Base-by-base conservation (phyloP, 306 rosid genomes). In the Ochetophila trinervis region DNA sequence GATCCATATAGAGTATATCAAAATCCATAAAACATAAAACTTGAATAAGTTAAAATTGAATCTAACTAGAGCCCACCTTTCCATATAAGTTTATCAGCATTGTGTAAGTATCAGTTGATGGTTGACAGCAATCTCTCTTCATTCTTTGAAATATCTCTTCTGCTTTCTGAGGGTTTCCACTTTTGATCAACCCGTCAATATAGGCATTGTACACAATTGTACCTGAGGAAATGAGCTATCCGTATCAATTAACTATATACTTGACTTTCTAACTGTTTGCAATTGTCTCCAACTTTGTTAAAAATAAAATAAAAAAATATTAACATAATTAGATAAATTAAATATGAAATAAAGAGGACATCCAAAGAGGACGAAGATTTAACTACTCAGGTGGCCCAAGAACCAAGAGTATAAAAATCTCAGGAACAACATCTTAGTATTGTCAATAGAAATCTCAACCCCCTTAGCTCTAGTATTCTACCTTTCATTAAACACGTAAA, bases 31-130 rank as follows among this genome's bases (percentile, higher is more conserved):
- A 64, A 71, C 42, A 22, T 42, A 15, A 66, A 60, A 27, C 6
- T 36, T 5, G n/a, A 44, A 16, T 4, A 18, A 35, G 37, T 21
- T n/a, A 23, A 62, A 17, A n/a, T 22, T 13, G 16, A 49, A 17
- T 19, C 15, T 4, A 49, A 40, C 12, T 21, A 52, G 49, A 54
- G 49, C 80, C 77, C 18, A 87, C 98, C 90, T 87, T 93, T 60
- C 97, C 97, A 76, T 93, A 81, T 52, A 93, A 74, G 71, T 89
- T 93, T 63, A 93, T 87, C 77, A 93, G 35, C 86, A 87, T 71
- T 50, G 96, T 93, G 58, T 85, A 89, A 61, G 95, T 87, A 68
- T 89, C 89, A 8, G 83, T 79, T 23, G 91, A 78, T 60, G 91
- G 91, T 72, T 68, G 71, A 62, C 97, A 87, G 49, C 84, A 78